Percentiles rank a stretch among this genome's conserved stretches.
Evolutionary conservation across 148 eudicot species (phyloP).

Genomic region (Cornus suecica): DNA sequence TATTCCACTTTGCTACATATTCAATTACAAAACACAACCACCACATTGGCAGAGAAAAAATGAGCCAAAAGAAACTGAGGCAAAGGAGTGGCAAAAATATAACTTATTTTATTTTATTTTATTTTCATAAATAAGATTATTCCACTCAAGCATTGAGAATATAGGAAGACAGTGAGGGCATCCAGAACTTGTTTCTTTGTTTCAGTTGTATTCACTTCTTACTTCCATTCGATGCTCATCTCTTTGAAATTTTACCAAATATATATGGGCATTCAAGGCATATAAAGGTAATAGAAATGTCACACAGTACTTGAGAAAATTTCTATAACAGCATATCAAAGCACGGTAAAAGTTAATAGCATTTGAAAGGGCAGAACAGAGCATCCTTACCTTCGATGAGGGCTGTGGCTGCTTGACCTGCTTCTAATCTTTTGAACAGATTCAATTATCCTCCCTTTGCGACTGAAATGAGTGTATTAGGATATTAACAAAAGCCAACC

Average conservation of each 20-base stretch:
- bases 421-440: conserved; percentile 26
- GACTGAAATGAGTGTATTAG: conserved; percentile 1
- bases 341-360: not conserved
- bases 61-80: no score
- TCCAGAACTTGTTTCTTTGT: no score
- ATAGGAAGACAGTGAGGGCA: no score
- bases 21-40: no score
- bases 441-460: conserved; percentile 49
- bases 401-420: conserved; percentile 22
- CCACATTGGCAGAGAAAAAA: no score
- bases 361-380: not conserved
- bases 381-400: conserved; percentile 20
- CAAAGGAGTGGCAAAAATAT: no score
- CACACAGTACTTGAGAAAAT: no score
- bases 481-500: not conserved
- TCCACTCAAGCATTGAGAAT: no score
- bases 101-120: no score
- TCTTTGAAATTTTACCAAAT: not conserved
- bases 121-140: no score
- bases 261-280: not conserved
- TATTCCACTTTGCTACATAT: no score
- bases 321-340: not conserved
- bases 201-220: not conserved
- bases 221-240: not conserved
- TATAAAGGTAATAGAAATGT: no score